These are phyloP conservation scores for Solanum raphanifolium DNA, from an alignment of 257 asterid genomes.

Conservation along the genomic window DNA sequence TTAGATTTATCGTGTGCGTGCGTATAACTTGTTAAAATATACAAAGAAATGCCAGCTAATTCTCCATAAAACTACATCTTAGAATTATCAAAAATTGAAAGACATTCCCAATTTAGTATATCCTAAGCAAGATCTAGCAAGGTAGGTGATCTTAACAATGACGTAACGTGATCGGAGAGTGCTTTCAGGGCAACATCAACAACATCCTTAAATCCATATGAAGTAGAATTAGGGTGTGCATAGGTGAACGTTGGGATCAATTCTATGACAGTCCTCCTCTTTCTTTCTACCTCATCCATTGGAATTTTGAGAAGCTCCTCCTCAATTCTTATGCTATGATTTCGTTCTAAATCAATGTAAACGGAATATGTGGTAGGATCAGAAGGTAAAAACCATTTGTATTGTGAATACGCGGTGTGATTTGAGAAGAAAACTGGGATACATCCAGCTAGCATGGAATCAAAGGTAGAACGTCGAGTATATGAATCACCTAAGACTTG, in stretches of 20 bases:
- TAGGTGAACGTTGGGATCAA: neutral
- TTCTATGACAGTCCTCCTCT: neutral
- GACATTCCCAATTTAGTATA: neutral
- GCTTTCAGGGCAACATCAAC: neutral
- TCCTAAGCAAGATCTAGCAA: neutral
- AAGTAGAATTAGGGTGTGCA: constrained; percentile 1
- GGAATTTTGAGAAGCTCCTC: constrained; percentile 1
- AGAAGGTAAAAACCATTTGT: neutral
- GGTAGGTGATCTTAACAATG: neutral
- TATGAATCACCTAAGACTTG: neutral
- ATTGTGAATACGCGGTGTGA: neutral
- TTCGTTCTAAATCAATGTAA: neutral
- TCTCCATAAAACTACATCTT: neutral
- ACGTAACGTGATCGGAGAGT: neutral
- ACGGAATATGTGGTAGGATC: neutral
- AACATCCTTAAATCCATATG: neutral
- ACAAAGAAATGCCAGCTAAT: neutral
- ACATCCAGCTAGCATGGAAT: neutral
- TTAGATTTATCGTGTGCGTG: neutral
- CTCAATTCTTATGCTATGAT: neutral
- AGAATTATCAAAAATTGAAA: neutral
- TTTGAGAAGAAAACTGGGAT: neutral
- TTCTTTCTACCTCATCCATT: neutral
- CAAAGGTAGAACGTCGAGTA: neutral
- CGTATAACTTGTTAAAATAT: neutral